Conservation (phyloP, 2,329 filamentous ascomycete species). For the Akanthomyces muscarius region DNA sequence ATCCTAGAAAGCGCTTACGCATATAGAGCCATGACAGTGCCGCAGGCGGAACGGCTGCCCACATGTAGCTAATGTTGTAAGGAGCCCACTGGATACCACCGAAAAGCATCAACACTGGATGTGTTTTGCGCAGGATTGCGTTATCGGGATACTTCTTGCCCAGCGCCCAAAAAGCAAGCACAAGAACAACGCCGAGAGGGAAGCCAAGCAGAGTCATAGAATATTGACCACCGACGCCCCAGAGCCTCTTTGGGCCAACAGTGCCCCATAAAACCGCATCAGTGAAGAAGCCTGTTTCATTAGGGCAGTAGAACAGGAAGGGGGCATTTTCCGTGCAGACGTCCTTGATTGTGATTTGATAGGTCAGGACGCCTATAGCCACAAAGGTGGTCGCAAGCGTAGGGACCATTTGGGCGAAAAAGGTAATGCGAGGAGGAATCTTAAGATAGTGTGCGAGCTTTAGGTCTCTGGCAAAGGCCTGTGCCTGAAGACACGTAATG, state of each 20-base stretch:
- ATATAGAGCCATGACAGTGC: constrained; percentile 47
- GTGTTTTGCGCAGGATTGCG: constrained; percentile 36
- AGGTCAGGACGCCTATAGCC: constrained; percentile 41
- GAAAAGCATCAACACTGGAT: constrained; percentile 40
- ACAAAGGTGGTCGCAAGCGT: constrained; percentile 43
- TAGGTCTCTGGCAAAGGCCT: too few species aligned
- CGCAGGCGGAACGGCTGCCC: constrained; percentile 44
- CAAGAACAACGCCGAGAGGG: too few species aligned
- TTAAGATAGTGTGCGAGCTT: too few species aligned
- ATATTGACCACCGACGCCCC: constrained; percentile 27
- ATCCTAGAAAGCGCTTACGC: constrained; percentile 39
- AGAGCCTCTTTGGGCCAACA: constrained; percentile 47
- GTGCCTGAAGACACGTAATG: too few species aligned
- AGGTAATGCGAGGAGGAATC: too few species aligned
- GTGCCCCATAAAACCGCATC: constrained; percentile 47
- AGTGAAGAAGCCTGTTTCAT: constrained; percentile 32
- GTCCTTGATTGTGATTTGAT: constrained; percentile 31
- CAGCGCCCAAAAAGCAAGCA: constrained; percentile 36
- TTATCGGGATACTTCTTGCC: constrained; percentile 32
- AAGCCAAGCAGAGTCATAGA: too few species aligned
- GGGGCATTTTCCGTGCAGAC: constrained; percentile 37
- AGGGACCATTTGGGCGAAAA: too few species aligned
- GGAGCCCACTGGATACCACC: constrained; percentile 39
- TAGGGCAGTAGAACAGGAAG: constrained; percentile 35
- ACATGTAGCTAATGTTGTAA: constrained; percentile 44